Percentiles rank a stretch among this genome's conserved stretches.
Conservation (phyloP, 352 stramenopile genomes). For the Blastocystis sp. region DNA sequence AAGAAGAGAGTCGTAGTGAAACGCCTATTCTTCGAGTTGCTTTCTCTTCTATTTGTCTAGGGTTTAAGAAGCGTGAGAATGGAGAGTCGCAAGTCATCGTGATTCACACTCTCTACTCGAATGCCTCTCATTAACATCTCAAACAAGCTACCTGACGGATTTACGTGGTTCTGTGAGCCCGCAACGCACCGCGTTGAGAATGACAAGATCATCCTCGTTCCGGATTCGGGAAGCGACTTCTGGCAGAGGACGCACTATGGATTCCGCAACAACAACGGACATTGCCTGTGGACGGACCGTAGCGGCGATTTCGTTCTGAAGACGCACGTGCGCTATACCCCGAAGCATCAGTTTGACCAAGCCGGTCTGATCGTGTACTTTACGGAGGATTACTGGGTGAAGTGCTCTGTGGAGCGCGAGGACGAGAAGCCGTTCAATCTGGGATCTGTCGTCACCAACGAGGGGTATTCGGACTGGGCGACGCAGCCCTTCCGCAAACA, state of each 20-base stretch:
- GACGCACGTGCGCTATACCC: conserved; percentile 53
- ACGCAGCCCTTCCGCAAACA: conserved; percentile 62
- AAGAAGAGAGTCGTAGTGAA: background rate
- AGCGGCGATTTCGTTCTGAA: conserved; percentile 51
- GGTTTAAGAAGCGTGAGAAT: too few species aligned
- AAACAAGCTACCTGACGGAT: conserved; percentile 1
- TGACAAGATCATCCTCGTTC: conserved; percentile 45
- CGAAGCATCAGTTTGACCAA: conserved; percentile 63
- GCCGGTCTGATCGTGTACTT: conserved; percentile 66
- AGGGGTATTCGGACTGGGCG: conserved; percentile 66
- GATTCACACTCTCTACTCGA: background rate
- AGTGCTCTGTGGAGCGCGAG: conserved; percentile 65
- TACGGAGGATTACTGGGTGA: conserved; percentile 67
- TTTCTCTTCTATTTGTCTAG: too few species aligned
- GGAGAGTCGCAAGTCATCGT: background rate
- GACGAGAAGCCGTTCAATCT: conserved; percentile 48
- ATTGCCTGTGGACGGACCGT: conserved; percentile 57
- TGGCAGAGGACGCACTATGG: conserved; percentile 68
- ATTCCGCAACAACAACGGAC: conserved; percentile 67
- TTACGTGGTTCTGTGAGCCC: conserved; percentile 61
- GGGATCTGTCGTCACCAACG: conserved; percentile 60
- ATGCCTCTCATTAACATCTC: conserved; percentile 24
- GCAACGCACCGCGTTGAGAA: background rate
- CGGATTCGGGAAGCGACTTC: conserved; percentile 65
- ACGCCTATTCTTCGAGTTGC: background rate